Evolutionary conservation across 331 rosid species (phyloP).

Genomic region (Phaseolus coccineus): DNA sequence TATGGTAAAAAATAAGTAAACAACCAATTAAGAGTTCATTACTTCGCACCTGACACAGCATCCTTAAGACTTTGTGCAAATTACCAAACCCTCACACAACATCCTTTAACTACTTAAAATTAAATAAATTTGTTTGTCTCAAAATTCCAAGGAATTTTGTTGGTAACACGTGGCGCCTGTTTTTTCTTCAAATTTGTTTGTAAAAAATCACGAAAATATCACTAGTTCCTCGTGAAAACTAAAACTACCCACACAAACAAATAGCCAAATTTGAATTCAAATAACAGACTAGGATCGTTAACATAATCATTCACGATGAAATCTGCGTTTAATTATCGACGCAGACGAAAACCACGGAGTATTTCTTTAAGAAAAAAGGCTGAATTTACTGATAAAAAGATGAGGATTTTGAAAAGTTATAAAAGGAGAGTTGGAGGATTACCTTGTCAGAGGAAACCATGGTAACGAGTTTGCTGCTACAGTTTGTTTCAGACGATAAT

Average conservation of each 20-base stretch:
- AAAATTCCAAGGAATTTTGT: neutral
- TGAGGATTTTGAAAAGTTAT: neutral
- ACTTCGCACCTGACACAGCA: neutral
- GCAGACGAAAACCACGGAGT: neutral
- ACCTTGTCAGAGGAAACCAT: slow-evolving; percentile 47
- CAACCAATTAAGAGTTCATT: neutral
- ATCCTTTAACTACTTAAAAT: neutral
- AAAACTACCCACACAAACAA: neutral
- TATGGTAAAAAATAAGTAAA: neutral
- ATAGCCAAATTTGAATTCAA: neutral
- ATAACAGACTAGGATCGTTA: neutral
- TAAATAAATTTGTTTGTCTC: neutral
- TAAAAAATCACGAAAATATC: neutral
- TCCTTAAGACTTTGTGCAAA: neutral
- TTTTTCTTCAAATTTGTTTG: neutral
- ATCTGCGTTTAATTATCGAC: neutral
- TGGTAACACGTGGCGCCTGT: neutral
- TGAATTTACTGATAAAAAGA: neutral
- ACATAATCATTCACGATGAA: neutral
- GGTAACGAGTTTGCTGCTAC: neutral
- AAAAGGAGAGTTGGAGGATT: slow-evolving; percentile 7
- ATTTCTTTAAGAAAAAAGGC: neutral
- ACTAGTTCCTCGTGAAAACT: neutral
- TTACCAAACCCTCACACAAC: neutral
- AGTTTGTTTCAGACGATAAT: neutral